Percentiles rank a stretch among this genome's conserved stretches.
Conservation (phyloP, 495 filamentous ascomycete species). For the Astrocystis sublimbata region DNA sequence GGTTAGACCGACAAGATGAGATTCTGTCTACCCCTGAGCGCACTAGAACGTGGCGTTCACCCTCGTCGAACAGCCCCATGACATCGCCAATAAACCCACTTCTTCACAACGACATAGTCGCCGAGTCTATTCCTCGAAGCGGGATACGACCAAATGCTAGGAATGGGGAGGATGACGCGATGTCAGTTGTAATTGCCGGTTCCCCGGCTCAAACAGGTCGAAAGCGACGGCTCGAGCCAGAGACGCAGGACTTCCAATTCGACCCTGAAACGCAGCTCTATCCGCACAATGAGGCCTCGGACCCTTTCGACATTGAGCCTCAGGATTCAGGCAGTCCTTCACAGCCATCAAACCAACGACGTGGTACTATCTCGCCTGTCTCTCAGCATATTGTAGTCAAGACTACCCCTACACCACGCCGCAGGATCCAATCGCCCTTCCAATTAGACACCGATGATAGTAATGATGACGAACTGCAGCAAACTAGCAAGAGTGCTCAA, state of each 20-base stretch:
- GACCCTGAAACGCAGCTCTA: constrained; percentile 22
- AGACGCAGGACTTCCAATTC: constrained; percentile 45
- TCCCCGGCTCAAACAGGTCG: background rate
- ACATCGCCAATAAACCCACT: constrained; percentile 8
- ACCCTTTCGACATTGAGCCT: constrained; percentile 17
- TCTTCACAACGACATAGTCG: background rate
- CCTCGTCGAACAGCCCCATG: background rate
- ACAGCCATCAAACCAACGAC: constrained; percentile 18
- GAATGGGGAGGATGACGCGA: background rate
- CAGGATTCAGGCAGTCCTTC: constrained; percentile 30
- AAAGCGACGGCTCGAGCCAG: constrained; percentile 34
- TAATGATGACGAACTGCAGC: constrained; percentile 12
- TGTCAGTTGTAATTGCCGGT: background rate
- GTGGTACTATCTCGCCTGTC: background rate
- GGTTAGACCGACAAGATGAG: constrained; percentile 19
- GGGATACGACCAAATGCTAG: background rate
- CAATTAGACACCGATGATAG: constrained; percentile 12
- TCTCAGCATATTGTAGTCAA: background rate
- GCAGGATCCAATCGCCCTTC: constrained; percentile 17
- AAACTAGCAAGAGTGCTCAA: background rate
- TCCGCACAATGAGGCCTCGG: constrained; percentile 20
- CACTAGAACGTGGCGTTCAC: constrained; percentile 18
- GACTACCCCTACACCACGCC: constrained; percentile 18
- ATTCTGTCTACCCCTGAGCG: constrained; percentile 34
- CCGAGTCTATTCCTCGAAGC: background rate